A percentile compares a stretch with the other conserved stretches of the same genome.
Evolutionary conservation across 257 asterid genomes (phyloP).

Genomic region (Plantago ovata): DNA sequence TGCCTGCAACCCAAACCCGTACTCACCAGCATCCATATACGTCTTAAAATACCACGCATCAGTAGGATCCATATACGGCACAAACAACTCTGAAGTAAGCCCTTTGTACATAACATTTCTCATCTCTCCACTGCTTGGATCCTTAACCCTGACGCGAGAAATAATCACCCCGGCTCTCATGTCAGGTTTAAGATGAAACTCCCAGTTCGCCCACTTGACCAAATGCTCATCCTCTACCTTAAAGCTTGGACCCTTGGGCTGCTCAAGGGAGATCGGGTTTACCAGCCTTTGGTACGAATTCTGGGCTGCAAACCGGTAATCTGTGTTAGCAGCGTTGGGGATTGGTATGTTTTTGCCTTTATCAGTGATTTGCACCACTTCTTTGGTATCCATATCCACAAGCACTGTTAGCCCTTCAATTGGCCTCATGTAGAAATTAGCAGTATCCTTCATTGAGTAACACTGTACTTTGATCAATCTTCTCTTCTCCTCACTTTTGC

Average conservation of each 20-base stretch:
- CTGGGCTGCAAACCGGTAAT: conserved; percentile 67
- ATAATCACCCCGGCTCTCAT: conserved; percentile 66
- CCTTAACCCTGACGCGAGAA: conserved; percentile 55
- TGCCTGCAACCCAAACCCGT: conserved; percentile 93
- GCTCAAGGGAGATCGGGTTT: conserved; percentile 83
- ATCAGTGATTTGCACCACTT: conserved; percentile 58
- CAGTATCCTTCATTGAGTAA: conserved; percentile 71
- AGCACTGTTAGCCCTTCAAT: conserved; percentile 88
- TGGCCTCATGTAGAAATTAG: conserved; percentile 96
- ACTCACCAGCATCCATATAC: conserved; percentile 97
- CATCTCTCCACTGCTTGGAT: conserved; percentile 41
- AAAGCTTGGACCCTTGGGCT: conserved; percentile 71
- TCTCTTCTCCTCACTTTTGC: conserved; percentile 64
- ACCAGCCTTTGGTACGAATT: conserved; percentile 47
- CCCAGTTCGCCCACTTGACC: conserved; percentile 85
- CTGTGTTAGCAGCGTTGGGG: conserved; percentile 77
- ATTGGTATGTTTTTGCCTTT: conserved; percentile 70
- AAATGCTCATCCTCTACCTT: conserved; percentile 47
- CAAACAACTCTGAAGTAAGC: conserved; percentile 71
- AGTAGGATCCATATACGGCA: conserved; percentile 90
- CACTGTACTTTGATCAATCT: conserved; percentile 82
- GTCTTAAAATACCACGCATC: conserved; percentile 98
- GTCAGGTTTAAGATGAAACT: conserved; percentile 73
- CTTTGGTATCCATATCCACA: conserved; percentile 65
- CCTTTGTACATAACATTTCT: conserved; percentile 79